Conservation (phyloP, 1,284 basidiomycete genomes). For the Fistulinella cinereoalba region DNA sequence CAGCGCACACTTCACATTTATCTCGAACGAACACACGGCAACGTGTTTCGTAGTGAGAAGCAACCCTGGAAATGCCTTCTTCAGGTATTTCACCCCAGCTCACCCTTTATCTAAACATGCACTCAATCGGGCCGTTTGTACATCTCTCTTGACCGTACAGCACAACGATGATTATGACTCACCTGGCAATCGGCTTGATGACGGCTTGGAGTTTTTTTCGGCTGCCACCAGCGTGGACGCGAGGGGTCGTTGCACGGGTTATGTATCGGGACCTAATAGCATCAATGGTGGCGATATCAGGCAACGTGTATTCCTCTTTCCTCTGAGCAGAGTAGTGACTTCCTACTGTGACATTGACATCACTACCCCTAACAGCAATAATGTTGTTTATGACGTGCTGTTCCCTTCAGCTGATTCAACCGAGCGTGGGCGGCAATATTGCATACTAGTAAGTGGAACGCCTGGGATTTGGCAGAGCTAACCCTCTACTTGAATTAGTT, state of each 20-base stretch:
- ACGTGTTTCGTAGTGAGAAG: slow-evolving; percentile 9
- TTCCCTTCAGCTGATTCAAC: not conserved
- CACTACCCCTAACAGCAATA: not conserved
- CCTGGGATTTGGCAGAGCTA: not conserved
- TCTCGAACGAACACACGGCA: slow-evolving; percentile 3
- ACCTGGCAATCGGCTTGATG: slow-evolving; percentile 10
- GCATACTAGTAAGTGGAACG: not conserved
- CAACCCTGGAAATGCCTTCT: not conserved
- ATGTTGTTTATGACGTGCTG: not conserved
- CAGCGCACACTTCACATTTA: slow-evolving; percentile 9
- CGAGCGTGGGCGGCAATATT: not conserved
- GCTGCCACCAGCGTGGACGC: not conserved
- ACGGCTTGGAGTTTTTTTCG: not conserved
- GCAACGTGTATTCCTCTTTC: not conserved
- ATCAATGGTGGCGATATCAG: not conserved
- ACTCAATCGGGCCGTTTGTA: no score
- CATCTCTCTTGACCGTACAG: not conserved
- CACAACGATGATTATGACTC: slow-evolving; percentile 12
- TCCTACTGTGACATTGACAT: no score
- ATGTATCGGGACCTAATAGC: not conserved
- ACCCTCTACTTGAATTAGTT: not conserved
- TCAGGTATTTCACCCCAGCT: not conserved
- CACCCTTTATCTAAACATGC: no score
- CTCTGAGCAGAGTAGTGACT: no score
- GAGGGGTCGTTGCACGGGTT: not conserved